These are phyloP conservation scores for Scytalidium sp. DNA, from an alignment of 2,329 filamentous ascomycete species.

Conservation along the genomic window DNA sequence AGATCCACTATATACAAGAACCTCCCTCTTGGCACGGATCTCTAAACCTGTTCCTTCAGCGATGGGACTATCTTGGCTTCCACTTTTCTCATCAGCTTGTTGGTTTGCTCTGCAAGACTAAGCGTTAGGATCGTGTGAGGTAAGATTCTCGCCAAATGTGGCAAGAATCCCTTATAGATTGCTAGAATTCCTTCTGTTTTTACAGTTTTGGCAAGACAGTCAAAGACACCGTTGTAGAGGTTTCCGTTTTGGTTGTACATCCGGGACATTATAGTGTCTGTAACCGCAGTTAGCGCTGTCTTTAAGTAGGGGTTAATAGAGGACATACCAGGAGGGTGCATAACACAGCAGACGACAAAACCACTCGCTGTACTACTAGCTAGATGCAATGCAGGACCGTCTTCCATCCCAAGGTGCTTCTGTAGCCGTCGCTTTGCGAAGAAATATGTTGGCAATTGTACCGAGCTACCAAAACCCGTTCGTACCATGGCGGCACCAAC, in stretches of 20 bases:
- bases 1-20: slow-evolving; percentile 19
- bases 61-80: slow-evolving; percentile 57
- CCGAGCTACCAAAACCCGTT: slow-evolving; percentile 92
- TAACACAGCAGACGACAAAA: slow-evolving; percentile 94
- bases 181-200: slow-evolving; percentile 87
- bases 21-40: not conserved
- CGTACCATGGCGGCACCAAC: slow-evolving; percentile 92
- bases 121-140: slow-evolving; percentile 95
- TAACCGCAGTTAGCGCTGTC: slow-evolving; percentile 9
- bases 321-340: slow-evolving; percentile 85
- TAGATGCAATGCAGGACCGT: slow-evolving; percentile 85
- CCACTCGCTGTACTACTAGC: slow-evolving; percentile 86
- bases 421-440: slow-evolving; percentile 87
- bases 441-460: slow-evolving; percentile 97
- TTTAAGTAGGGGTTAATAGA: not conserved
- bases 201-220: slow-evolving; percentile 88
- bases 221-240: slow-evolving; percentile 89
- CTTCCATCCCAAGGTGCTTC: slow-evolving; percentile 81
- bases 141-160: slow-evolving; percentile 88
- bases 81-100: slow-evolving; percentile 80
- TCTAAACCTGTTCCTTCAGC: slow-evolving; percentile 21
- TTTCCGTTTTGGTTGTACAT: slow-evolving; percentile 99
- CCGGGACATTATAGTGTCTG: slow-evolving; percentile 95
- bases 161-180: slow-evolving; percentile 97
- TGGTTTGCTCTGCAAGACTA: slow-evolving; percentile 93